Evolutionary conservation across 257 asterid species (phyloP), one percentile per base, ranked within the genome.

Genomic region (Thymus mandschuricus): DNA sequence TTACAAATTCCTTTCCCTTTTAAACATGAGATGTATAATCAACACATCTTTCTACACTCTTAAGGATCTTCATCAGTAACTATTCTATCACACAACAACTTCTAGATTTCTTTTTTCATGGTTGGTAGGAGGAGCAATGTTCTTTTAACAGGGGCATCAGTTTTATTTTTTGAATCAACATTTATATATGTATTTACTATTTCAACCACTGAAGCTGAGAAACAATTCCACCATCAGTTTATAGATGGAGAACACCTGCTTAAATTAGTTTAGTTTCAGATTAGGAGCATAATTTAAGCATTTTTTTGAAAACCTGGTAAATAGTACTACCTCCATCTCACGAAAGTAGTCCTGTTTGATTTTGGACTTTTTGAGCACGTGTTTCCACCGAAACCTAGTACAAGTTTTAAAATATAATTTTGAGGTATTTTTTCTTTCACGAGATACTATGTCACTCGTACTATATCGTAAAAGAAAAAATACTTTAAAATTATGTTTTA

Each of bases 171-270:
- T 33, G n/a, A 10, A 58, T 8, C 58, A 45, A 45, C 28, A 35
- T 21, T 40, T 34, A 56, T 28, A 43, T 40, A 31, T 31, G 27
- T 43, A 4, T 5, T 50, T 29, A 40, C 27, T 31, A 15, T 33
- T 52, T 49, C 48, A 59, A 68, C 66, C 57, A 57, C 27, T 78
- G 66, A 21, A 33, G 50, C 73, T 71, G 40, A 57, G 29, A 65
- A 71, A 7, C 28, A 6, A 70, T 40, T 5, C 13, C 35, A 49
- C 29, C 54, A n/a, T 60, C 56, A 8, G 30, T 44, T 13, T 60
- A 35, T 40, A 54, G 33, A 12, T 52, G 61, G 56, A 46, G 61
- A 62, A 38, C 60, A 31, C 58, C 33, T 5, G 44, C 58, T 61
- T 29, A 62, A 34, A 29, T 35, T 31, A 44, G 8, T 45, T 48